Conservation (phyloP, 2,329 filamentous ascomycete species). For the Xylariaceae sp. region DNA sequence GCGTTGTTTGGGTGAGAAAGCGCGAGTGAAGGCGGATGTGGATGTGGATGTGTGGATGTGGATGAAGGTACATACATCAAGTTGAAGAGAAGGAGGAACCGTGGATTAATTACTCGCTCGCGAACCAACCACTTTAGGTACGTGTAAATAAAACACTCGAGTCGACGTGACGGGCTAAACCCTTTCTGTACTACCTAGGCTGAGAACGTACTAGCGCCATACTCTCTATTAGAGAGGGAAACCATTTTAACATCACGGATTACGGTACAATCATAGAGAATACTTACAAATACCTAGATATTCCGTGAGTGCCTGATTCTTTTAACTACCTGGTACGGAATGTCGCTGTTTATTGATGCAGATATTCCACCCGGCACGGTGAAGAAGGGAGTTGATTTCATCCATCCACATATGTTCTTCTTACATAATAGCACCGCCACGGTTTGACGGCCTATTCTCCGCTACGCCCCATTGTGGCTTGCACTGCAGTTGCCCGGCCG, state of each 20-base stretch:
- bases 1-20: conserved; percentile 11
- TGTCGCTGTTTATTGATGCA: too few relatives aligned
- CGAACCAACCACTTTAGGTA: not conserved
- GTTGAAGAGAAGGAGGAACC: conserved; percentile 1
- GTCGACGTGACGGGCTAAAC: not conserved
- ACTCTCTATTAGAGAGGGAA: too few relatives aligned
- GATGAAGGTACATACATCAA: not conserved
- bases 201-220: not conserved
- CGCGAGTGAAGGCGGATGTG: not conserved
- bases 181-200: not conserved
- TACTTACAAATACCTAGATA: too few relatives aligned
- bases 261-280: too few relatives aligned
- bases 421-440: not conserved
- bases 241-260: too few relatives aligned
- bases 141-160: not conserved
- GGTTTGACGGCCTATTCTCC: not conserved
- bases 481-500: not conserved
- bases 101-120: not conserved
- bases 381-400: too few relatives aligned
- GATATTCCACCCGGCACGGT: too few relatives aligned
- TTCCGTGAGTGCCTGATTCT: too few relatives aligned
- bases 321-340: too few relatives aligned
- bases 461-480: conserved; percentile 13
- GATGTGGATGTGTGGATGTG: not conserved
- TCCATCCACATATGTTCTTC: too few relatives aligned